Percentiles rank a stretch among this genome's conserved stretches.
Evolutionary conservation across 129 eudicot species (phyloP).

Genomic region (Helianthus tuberosus): DNA sequence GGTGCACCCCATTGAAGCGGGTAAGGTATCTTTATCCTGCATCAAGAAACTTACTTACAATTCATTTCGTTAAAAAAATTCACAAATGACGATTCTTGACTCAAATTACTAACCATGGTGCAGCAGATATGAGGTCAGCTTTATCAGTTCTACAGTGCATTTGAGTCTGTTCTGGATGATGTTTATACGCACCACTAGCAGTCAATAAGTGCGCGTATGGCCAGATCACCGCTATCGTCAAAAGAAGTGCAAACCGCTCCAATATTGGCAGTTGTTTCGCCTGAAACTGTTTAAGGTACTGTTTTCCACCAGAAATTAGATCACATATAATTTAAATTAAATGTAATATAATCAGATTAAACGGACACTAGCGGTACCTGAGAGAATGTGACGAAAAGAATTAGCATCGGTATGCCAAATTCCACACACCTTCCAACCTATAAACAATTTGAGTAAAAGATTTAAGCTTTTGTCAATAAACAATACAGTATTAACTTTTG

Average conservation of each 20-base stretch:
- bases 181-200: slow-evolving; percentile 97
- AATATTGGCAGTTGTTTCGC: slow-evolving; percentile 72
- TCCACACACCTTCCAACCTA: slow-evolving; percentile 97
- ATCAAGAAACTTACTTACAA: slow-evolving; percentile 1
- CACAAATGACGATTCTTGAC: background rate
- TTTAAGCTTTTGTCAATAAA: slow-evolving; percentile 2
- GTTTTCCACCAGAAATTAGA: slow-evolving; percentile 27
- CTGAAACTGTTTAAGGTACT: slow-evolving; percentile 94
- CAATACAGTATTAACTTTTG: slow-evolving; percentile 1
- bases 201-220: slow-evolving; percentile 96
- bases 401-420: slow-evolving; percentile 90
- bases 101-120: slow-evolving; percentile 82
- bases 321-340: background rate
- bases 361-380: slow-evolving; percentile 52
- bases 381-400: slow-evolving; percentile 81
- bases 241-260: slow-evolving; percentile 89
- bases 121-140: slow-evolving; percentile 90
- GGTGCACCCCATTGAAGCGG: slow-evolving; percentile 99
- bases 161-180: slow-evolving; percentile 84
- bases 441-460: slow-evolving; percentile 20
- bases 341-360: background rate
- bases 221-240: slow-evolving; percentile 82
- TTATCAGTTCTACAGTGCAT: slow-evolving; percentile 84
- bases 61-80: slow-evolving; percentile 4
- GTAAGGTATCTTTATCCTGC: slow-evolving; percentile 95